Evolutionary conservation across 208 protist species (phyloP).

Genomic region (Vickermania spadyakhi): DNA sequence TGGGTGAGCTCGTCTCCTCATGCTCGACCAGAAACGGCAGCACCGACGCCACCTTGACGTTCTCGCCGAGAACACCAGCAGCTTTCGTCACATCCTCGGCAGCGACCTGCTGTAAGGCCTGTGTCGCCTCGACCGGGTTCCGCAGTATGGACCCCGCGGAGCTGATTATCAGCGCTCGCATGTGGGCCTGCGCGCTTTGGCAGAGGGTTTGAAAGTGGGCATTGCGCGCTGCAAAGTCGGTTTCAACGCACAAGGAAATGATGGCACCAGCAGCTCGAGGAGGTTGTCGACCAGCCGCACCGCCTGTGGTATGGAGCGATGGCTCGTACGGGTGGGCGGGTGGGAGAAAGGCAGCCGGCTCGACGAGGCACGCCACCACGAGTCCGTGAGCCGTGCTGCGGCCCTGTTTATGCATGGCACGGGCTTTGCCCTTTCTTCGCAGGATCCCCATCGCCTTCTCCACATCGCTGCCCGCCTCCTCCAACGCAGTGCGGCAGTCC

Average conservation of each 20-base stretch:
- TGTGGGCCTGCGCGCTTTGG: constrained; percentile 16
- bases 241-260: constrained; percentile 83
- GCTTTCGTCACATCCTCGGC: constrained; percentile 26
- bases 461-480: constrained; percentile 64
- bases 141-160: constrained; percentile 36
- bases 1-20: constrained; percentile 39
- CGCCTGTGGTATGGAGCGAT: not conserved
- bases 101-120: constrained; percentile 28
- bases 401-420: constrained; percentile 73
- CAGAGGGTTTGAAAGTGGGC: constrained; percentile 59
- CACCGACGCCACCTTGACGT: constrained; percentile 56
- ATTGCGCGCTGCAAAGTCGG: constrained; percentile 86
- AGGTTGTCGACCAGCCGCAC: no score
- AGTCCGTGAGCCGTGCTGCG: constrained; percentile 78
- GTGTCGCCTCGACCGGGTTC: constrained; percentile 31
- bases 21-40: constrained; percentile 33
- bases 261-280: constrained; percentile 46
- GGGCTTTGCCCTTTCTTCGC: constrained; percentile 63
- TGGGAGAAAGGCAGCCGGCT: constrained; percentile 12
- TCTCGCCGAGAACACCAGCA: constrained; percentile 81
- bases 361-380: constrained; percentile 40
- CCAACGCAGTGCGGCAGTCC: constrained; percentile 81
- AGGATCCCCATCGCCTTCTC: constrained; percentile 67
- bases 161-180: constrained; percentile 31
- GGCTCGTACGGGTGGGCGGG: constrained; percentile 10